A percentile compares a stretch with the other conserved stretches of the same genome.
Evolutionary conservation across 2,329 filamentous ascomycete species (phyloP).

Genomic region (Colletotrichum eremochloae): DNA sequence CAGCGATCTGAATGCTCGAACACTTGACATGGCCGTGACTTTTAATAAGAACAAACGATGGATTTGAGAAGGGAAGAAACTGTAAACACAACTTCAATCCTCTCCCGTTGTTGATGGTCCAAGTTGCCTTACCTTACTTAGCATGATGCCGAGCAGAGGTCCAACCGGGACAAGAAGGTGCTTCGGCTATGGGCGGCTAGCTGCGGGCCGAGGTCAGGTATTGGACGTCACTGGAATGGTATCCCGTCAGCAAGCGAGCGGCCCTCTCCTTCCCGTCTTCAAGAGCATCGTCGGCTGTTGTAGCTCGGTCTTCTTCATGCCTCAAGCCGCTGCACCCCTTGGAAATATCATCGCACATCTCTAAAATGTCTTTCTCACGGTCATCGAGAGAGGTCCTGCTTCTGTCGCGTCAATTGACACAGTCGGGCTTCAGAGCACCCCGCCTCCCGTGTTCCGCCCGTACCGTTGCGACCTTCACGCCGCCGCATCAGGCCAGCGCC

Average conservation of each 20-base stretch:
- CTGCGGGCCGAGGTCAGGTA: constrained; percentile 52
- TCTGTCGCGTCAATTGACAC: constrained; percentile 58
- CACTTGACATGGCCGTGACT: constrained; percentile 54
- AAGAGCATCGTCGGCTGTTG: constrained; percentile 45
- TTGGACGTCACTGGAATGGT: constrained; percentile 40
- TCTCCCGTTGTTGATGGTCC: constrained; percentile 26
- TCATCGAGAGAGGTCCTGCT: constrained; percentile 60
- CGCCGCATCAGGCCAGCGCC: constrained; percentile 83
- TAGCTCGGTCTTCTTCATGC: constrained; percentile 35
- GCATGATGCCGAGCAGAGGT: constrained; percentile 40
- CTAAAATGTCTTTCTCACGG: constrained; percentile 62
- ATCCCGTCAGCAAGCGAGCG: constrained; percentile 42
- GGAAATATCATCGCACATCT: constrained; percentile 34
- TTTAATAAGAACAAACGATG: neutral
- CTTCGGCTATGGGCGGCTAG: constrained; percentile 60
- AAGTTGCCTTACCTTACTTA: constrained; percentile 27
- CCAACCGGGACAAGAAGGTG: constrained; percentile 38
- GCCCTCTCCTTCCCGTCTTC: constrained; percentile 27
- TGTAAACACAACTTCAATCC: constrained; percentile 1
- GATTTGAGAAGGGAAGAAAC: constrained; percentile 22
- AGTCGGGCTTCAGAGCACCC: constrained; percentile 43
- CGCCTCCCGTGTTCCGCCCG: constrained; percentile 51
- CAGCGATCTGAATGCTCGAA: constrained; percentile 55
- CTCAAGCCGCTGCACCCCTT: constrained; percentile 39
- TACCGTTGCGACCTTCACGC: constrained; percentile 80